Evolutionary conservation across 164 flowering plant genomes (phyloP).

Genomic region (Nymphaea colorata): DNA sequence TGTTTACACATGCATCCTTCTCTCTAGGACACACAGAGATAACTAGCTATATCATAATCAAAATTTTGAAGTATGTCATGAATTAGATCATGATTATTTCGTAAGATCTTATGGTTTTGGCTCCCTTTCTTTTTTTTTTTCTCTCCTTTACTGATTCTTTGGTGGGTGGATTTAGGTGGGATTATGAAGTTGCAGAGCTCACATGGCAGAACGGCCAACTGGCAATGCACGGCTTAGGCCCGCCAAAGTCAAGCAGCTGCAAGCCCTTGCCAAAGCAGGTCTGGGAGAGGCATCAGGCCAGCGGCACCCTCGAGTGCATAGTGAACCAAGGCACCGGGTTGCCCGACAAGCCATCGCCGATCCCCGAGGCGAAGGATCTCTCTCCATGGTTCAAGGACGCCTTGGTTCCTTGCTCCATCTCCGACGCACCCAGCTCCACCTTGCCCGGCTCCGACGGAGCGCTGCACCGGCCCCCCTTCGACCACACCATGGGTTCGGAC

Average conservation of each 20-base stretch:
- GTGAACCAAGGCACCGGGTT: constrained; percentile 58
- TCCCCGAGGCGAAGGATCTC: constrained; percentile 13
- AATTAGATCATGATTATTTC: too few relatives aligned
- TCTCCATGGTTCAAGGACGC: constrained; percentile 54
- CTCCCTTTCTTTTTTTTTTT: background rate
- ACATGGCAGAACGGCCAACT: constrained; percentile 87
- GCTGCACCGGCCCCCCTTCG: background rate
- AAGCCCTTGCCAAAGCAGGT: constrained; percentile 22
- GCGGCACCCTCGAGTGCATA: constrained; percentile 81
- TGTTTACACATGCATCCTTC: background rate
- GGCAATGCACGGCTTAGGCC: constrained; percentile 65
- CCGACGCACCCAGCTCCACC: background rate
- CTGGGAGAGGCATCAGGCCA: constrained; percentile 43
- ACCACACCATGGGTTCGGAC: background rate
- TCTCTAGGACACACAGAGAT: background rate
- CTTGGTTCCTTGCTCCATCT: constrained; percentile 43
- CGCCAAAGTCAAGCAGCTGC: constrained; percentile 23
- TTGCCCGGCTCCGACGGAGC: background rate
- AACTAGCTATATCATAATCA: background rate
- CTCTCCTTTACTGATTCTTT: too few relatives aligned
- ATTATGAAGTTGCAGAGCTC: constrained; percentile 75
- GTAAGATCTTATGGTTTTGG: background rate
- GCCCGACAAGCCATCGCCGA: constrained; percentile 5
- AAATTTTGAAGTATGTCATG: too few relatives aligned
- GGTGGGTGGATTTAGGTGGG: constrained; percentile 7